Percentiles rank a stretch among this genome's conserved stretches.
These are phyloP conservation scores for Exophiala spinifera DNA, from an alignment of 2,329 filamentous ascomycete species.

Conservation along the genomic window DNA sequence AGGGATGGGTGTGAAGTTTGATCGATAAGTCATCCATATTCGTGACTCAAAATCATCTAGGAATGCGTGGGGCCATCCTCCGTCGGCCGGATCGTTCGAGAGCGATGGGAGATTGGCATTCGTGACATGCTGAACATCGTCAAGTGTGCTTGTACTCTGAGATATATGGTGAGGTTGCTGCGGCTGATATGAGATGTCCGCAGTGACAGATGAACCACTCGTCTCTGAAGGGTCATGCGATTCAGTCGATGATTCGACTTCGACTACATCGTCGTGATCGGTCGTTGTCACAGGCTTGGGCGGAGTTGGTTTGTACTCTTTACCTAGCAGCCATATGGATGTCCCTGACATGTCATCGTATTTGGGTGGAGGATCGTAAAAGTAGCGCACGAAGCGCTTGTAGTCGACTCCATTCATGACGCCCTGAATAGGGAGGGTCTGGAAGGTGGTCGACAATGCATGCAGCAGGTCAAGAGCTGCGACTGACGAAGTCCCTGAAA, in stretches of 20 bases:
- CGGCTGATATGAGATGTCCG: conserved; percentile 13
- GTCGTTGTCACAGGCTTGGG: conserved; percentile 29
- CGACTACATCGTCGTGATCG: conserved; percentile 31
- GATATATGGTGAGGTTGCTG: not conserved
- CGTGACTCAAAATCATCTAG: conserved; percentile 88
- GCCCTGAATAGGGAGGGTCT: conserved; percentile 21
- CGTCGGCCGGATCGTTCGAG: conserved; percentile 28
- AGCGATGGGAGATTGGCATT: conserved; percentile 24
- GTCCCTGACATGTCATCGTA: conserved; percentile 68
- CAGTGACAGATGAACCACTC: conserved; percentile 17
- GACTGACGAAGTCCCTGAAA: not conserved
- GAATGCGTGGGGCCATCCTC: conserved; percentile 79
- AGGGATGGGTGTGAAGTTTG: conserved; percentile 77
- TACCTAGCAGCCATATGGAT: conserved; percentile 80
- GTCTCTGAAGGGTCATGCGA: conserved; percentile 28
- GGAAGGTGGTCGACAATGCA: conserved; percentile 22
- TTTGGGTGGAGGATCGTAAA: conserved; percentile 85
- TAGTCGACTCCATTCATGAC: conserved; percentile 68
- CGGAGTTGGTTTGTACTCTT: conserved; percentile 48
- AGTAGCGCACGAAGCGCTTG: conserved; percentile 81
- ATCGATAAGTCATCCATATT: conserved; percentile 96
- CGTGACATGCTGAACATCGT: conserved; percentile 27
- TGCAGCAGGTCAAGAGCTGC: conserved; percentile 18
- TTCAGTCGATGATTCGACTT: conserved; percentile 30
- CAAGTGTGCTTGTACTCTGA: conserved; percentile 22